These are phyloP conservation scores for Penicillium sp. DNA, from an alignment of 2,329 filamentous ascomycete genomes.

Conservation along the genomic window DNA sequence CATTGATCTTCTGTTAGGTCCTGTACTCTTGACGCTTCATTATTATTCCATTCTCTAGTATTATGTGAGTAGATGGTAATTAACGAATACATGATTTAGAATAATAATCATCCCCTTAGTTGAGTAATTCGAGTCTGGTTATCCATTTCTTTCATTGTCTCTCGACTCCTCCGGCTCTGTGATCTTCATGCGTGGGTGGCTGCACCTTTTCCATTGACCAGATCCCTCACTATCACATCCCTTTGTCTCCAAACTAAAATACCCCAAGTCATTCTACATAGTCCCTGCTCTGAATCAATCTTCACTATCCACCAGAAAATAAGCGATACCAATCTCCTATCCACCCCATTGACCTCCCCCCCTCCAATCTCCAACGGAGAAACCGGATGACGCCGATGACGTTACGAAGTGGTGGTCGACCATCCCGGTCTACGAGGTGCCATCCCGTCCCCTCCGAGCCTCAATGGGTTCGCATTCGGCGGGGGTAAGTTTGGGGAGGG, in stretches of 20 bases:
- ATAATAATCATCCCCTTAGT: too few species aligned
- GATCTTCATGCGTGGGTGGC: not conserved
- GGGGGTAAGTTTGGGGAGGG: not conserved
- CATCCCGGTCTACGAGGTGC: conserved; percentile 8
- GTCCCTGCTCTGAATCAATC: not conserved
- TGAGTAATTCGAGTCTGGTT: not conserved
- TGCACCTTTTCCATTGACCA: not conserved
- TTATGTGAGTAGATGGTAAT: too few species aligned
- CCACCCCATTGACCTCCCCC: not conserved
- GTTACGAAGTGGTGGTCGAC: conserved; percentile 28
- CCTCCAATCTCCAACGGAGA: conserved; percentile 14
- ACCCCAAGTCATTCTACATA: not conserved
- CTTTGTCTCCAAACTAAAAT: not conserved
- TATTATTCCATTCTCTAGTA: too few species aligned
- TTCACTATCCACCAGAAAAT: not conserved
- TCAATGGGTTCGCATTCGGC: conserved; percentile 13
- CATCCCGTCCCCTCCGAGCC: conserved; percentile 5
- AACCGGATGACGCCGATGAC: conserved; percentile 36
- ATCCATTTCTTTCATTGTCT: not conserved
- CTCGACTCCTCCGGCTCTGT: not conserved
- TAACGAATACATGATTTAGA: too few species aligned
- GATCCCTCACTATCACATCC: not conserved
- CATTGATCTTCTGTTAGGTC: conserved; percentile 28
- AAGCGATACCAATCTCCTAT: not conserved
- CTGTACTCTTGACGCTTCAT: too few species aligned